Evolutionary conservation across 805 yeast genomes (phyloP), one percentile per base, ranked within the genome.

Genomic region (Candida railenensis): DNA sequence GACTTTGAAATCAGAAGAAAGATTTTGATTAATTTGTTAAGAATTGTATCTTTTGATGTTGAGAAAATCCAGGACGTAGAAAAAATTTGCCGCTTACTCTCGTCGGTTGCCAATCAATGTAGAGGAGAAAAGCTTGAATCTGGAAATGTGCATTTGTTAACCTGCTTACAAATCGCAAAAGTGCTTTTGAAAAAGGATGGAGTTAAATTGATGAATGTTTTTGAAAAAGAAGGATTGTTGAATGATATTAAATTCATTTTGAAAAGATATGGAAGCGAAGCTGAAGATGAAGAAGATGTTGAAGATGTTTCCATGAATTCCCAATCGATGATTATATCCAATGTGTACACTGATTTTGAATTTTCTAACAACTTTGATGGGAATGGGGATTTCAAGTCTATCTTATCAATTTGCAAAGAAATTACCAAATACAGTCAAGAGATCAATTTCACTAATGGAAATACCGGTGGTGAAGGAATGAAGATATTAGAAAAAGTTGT

Each of bases 151-250:
- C 59, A 81, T 14, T 63, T 84, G 2, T 64, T 77, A 36, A 82
- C 82, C 4, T 72, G 85, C 0, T 62, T 86, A 11, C 63, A 76
- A 1, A 62, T 84, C 12, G 67, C 81, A 1, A 66, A 71, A 7
- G 49, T 61, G 2, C 58, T 87, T 42, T 63, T 81, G 0, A 60
- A 62, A 4, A 71, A 74, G 38, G 65, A 75, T 15, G 75, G 83
- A 0, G 65, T 63, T 1, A 48, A 61, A 1, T 82, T 78, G 46
- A 56, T 81, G 4, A 55, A 60, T 0, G 73, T 69, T 7, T 79
- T 89, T 50, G 85, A 79, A 54, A 76, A 87, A 46, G 95, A 89
- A 55, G 96, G 96, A 0, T 62, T 86, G n/a, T 59, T 84, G 3
- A 63, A 74, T 15, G 88, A 84, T 56, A 68, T 77, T 8, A 52